Base-by-base conservation (phyloP, 495 filamentous ascomycete genomes). In the Penicillium malachiteum region DNA sequence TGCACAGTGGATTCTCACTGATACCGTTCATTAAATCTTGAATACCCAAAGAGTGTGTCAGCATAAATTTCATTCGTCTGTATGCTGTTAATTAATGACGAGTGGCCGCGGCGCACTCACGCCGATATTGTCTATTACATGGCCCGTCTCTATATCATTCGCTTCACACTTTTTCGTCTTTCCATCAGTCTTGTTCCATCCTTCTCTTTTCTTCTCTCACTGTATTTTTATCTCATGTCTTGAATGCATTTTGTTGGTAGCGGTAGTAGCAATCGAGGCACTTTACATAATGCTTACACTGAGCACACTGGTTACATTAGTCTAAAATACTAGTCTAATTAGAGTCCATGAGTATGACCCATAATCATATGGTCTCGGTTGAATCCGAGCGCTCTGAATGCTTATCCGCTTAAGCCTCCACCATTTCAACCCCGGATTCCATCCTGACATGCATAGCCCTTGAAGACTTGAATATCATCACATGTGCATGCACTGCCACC, bases 1-100 rank as follows among this genome's bases (percentile, higher is more conserved):
- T 26, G 21, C 21, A 26, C 21, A 26, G 21, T 26, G 21, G 21
- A 26, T 2, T 33, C 13, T 46, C 31, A 48, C 46, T 38, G 32
- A 35, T 33, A 50, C 42, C 43, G 48, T 12, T 54, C 33, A 39
- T 48, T 54, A 8, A 17, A 32, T 42, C 26, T 48, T 54, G 10
- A 31, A 39, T 42, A 41, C 34, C 21, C 17, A 12, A n/a, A 35
- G 18, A 47, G 52, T 46, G 21, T 21, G n/a, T 34, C 16, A 32
- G 44, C 37, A 55, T 41, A 35, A 42, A 30, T 39, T 41, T 17
- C 42, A 12, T 55, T 41, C 21, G 34, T 40, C 37, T 49, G 32
- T 26, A 48, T 16, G 30, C 43, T 50, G n/a, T 56, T 59, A 55
- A 65, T 35, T 59, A 60, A 57, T 54, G 43, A 43, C 34, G 42